Base-by-base conservation (phyloP, 768 basidiomycete genomes). In the Naganishia vaughanmartiniae region DNA sequence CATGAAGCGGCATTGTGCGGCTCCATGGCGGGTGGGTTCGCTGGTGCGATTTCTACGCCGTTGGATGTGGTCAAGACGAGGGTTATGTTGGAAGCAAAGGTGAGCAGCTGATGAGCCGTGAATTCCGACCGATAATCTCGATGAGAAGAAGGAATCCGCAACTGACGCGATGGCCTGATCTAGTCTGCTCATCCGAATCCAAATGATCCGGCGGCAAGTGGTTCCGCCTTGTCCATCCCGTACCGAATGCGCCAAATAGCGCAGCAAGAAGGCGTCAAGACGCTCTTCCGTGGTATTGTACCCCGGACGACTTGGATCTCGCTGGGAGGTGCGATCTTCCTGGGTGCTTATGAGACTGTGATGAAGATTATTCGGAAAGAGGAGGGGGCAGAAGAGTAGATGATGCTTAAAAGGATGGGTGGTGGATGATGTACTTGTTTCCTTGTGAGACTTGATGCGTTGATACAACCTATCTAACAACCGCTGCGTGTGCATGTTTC, bases 301-400 rank as follows among this genome's bases (percentile, higher is more conserved):
- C 95, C 95, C 30, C 86, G 96, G 78, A 97, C 94, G 46, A 79
- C 96, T 65, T 98, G 95, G 90, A 98, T 99, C 77, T 93, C 92
- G 1, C 88, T 91, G 1, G 96, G 96, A 2, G 96, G 96, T 1
- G 93, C 94, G 0, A 92, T 98, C 0, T 99, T 99, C 81, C 84
- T 99, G 30, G 96, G 96, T n/a, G 89, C 92, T 57, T 99, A 97
- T 76, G 95, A 99, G 80, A 89, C 87, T 86, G 87, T 85, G 30
- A 74, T 70, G 58, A 60, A 51, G 10, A 48, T 70, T 28, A 63
- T 63, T 9, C 60, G 60, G 15, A 45, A 63, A 26, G 60, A 63
- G 12, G 24, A 31, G 3, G 60, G 39, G 7, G 17, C 3, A 19
- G 21, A 34, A 28, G n/a, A 28, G 7, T 15, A 63, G 17, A 34